Evolutionary conservation across 2,329 filamentous ascomycete genomes (phyloP).

Genomic region (Stemphylium vesicarium): DNA sequence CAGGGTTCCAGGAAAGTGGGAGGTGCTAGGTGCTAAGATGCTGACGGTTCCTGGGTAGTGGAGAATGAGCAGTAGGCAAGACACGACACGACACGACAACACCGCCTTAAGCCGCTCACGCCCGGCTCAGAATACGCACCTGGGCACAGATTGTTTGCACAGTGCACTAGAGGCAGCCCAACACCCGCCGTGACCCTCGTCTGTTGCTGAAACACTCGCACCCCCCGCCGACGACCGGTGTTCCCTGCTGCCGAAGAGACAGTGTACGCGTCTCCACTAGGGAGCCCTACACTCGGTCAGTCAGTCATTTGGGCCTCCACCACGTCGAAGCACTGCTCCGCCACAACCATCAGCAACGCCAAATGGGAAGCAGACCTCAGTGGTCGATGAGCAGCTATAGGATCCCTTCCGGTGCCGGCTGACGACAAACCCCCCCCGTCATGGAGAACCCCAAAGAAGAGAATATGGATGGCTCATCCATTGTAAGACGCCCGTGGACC

Average conservation of each 20-base stretch:
- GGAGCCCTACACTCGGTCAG: conserved; percentile 13
- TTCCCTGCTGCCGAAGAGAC: conserved; percentile 24
- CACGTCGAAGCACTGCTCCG: neutral
- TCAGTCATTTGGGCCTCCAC: neutral
- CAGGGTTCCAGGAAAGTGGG: neutral
- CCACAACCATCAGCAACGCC: conserved; percentile 23
- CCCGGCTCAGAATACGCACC: no score
- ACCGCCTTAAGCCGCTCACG: neutral
- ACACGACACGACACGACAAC: conserved; percentile 17
- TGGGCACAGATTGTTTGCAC: neutral
- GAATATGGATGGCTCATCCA: conserved; percentile 77
- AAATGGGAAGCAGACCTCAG: conserved; percentile 39
- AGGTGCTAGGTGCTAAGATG: neutral
- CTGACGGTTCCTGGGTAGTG: conserved; percentile 4
- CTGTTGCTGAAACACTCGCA: conserved; percentile 34
- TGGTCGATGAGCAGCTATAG: conserved; percentile 44
- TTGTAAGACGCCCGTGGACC: conserved; percentile 59
- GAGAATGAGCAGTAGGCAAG: conserved; percentile 8
- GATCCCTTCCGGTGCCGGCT: conserved; percentile 42
- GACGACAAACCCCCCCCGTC: conserved; percentile 33
- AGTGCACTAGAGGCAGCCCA: neutral
- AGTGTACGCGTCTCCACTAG: conserved; percentile 29
- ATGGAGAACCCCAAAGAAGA: conserved; percentile 54
- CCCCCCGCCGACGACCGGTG: conserved; percentile 28
- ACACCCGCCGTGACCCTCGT: conserved; percentile 2